Base-by-base conservation (phyloP, 2,329 filamentous ascomycete genomes). In the Dryadomyces quercivorus region DNA sequence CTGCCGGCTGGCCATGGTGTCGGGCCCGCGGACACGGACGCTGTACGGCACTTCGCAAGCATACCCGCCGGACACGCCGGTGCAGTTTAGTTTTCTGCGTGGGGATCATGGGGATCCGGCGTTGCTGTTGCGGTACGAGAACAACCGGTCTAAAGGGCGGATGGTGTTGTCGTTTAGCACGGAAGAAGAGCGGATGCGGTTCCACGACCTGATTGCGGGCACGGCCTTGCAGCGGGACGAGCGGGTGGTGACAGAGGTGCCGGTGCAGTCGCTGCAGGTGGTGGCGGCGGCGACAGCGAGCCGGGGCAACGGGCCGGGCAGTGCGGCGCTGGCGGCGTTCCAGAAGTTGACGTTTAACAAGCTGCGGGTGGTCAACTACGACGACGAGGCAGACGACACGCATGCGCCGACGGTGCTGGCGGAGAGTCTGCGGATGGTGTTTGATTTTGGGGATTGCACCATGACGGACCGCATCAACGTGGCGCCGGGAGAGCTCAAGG, bases 391-490 rank as follows among this genome's bases (percentile, higher is more conserved):
- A 43, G 82, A 83, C 51, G 81, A 82, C 38, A 53, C 47, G 2
- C 72, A 75, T 38, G 74, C 81, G 1, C 77, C 80, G 2, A 88
- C 86, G 0, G 82, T 94, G 31, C 75, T 91, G 53, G 88, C 88
- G 0, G 85, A 93, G 62, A 80, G 79, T 61, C 71, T 95, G 58
- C 81, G 89, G 31, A 75, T 94, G 18, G 77, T 94, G 53, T 75
- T 88, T 36, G 83, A 89, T 55, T 88, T 86, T 59, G 80, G 85
- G 57, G 82, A 84, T 60, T 88, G 89, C 50, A 88, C 84, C 45
- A 73, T 94, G 16, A 88, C 87, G 2, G 91, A 96, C 68, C 81
- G 90, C 42, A 75, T 95, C 63, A 95, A 95, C 61, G 75, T 94
- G 62, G 84, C 77, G 2, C 84, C 84, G 12, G 86, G 86, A n/a